Evolutionary conservation across 2,329 filamentous ascomycete species (phyloP), one percentile per base, ranked within the genome.

Genomic region (Trichoderma polysporum): DNA sequence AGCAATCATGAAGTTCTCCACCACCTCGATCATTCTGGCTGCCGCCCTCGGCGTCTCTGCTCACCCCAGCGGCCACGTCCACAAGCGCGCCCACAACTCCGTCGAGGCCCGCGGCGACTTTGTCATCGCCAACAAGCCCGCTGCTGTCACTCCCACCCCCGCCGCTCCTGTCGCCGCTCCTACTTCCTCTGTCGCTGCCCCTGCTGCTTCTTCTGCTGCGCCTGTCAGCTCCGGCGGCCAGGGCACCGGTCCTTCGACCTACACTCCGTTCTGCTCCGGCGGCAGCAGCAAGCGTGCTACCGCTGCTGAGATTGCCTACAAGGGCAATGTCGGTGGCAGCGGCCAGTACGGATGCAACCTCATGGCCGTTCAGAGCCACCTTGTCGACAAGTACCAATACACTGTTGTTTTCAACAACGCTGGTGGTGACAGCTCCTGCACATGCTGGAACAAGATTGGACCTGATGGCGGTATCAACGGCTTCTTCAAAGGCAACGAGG

Each of bases 371-470:
- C 71, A 77, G 69, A 72, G 70, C 66, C 68, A 70, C 56, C 73
- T 79, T 57, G 76, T 75, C 68, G 57, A 71, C 68, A 61, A 79
- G 69, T 86, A 85, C 78, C 68, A 81, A 62, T 83, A 85, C 78
- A 76, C 76, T 22, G 69, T 78, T 69, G 82, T 84, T 73, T 74
- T 73, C 61, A 78, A 79, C 73, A 78, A 77, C 59, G 74, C 76
- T 60, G 73, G 66, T 69, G 59, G 72, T 52, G 76, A 78, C 65
- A 72, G 76, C 68, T 47, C 74, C 50, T 85, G 84, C 73, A 71
- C 72, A 39, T 82, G 79, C 78, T 84, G 76, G 78, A 83, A 84
- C 81, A 86, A 86, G 82, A 84, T 85, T 63, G 84, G 83, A 52
- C 73, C 76, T 15, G 71, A 78, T 54, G 77, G 78, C 45, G 66